Evolutionary conservation across 768 basidiomycete species (phyloP).

Genomic region (Rhodotorula diobovata): DNA sequence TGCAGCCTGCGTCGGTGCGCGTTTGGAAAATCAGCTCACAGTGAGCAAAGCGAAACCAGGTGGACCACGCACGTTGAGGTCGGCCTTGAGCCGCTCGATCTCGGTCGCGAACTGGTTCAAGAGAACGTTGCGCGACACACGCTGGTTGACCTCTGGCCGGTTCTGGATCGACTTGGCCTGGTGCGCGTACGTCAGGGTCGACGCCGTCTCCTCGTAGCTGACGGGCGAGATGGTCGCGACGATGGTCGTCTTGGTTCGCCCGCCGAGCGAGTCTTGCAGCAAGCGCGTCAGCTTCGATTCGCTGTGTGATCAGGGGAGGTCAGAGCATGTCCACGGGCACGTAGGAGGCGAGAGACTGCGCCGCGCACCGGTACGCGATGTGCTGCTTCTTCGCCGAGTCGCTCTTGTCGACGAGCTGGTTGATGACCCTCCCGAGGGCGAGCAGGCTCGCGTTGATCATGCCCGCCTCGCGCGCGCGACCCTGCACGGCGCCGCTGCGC

Average conservation of each 20-base stretch:
- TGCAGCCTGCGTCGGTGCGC: too few species aligned
- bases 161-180: slow-evolving; percentile 93
- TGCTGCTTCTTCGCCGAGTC: slow-evolving; percentile 53
- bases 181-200: slow-evolving; percentile 92
- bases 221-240: slow-evolving; percentile 95
- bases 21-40: not conserved
- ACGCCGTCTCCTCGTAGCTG: slow-evolving; percentile 88
- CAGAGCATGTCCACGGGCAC: too few species aligned
- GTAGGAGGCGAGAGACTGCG: not conserved
- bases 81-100: slow-evolving; percentile 85
- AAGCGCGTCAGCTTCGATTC: slow-evolving; percentile 97
- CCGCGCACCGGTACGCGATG: slow-evolving; percentile 79
- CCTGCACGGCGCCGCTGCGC: slow-evolving; percentile 88
- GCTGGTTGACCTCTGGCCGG: slow-evolving; percentile 89
- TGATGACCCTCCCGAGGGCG: slow-evolving; percentile 95
- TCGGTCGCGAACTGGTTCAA: slow-evolving; percentile 90
- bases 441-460: slow-evolving; percentile 98
- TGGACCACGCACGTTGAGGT: slow-evolving; percentile 55
- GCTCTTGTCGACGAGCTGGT: slow-evolving; percentile 72
- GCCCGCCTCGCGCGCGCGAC: slow-evolving; percentile 89
- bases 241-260: slow-evolving; percentile 93
- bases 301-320: slow-evolving; percentile 52
- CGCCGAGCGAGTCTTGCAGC: slow-evolving; percentile 97
- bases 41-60: not conserved
- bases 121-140: slow-evolving; percentile 84